Evolutionary conservation across 1,284 basidiomycete genomes (phyloP).

Genomic region (Ustilago tritici): DNA sequence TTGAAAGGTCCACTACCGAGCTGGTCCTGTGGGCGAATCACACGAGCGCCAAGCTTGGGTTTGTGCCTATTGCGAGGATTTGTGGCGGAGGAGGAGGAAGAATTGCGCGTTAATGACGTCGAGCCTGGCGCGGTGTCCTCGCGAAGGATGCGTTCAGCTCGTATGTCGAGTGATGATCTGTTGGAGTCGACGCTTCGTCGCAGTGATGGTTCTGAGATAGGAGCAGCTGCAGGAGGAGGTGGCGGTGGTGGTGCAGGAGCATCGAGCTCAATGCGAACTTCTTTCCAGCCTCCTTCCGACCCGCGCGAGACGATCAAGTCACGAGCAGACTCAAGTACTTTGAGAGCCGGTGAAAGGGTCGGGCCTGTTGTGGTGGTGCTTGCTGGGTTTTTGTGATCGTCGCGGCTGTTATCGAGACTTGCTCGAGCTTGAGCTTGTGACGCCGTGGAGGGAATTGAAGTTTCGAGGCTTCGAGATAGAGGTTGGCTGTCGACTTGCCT

Average conservation of each 20-base stretch:
- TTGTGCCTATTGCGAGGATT: constrained; percentile 33
- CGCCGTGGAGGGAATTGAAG: neutral
- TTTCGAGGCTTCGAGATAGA: neutral
- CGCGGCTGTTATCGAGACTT: neutral
- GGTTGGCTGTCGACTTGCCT: neutral
- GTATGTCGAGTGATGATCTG: constrained; percentile 22
- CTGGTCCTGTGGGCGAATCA: constrained; percentile 56
- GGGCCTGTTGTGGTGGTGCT: neutral
- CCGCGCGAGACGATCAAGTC: constrained; percentile 29
- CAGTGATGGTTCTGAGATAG: neutral
- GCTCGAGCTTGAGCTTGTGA: neutral
- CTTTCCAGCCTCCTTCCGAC: constrained; percentile 41
- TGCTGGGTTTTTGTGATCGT: neutral
- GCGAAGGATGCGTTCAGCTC: constrained; percentile 19
- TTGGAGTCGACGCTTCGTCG: constrained; percentile 9
- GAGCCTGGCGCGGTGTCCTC: constrained; percentile 19
- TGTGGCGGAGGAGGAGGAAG: constrained; percentile 29
- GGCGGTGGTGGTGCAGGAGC: constrained; percentile 21
- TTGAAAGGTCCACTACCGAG: constrained; percentile 60
- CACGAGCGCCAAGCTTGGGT: constrained; percentile 52
- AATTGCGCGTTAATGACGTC: constrained; percentile 35
- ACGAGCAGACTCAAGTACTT: constrained; percentile 38
- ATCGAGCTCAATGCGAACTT: constrained; percentile 32
- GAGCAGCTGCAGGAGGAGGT: constrained; percentile 6
- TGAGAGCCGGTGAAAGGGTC: constrained; percentile 25